A percentile compares a stretch with the other conserved stretches of the same genome.
These are phyloP conservation scores for Pythium grandisporangium DNA, from an alignment of 352 stramenopile species.

Conservation along the genomic window DNA sequence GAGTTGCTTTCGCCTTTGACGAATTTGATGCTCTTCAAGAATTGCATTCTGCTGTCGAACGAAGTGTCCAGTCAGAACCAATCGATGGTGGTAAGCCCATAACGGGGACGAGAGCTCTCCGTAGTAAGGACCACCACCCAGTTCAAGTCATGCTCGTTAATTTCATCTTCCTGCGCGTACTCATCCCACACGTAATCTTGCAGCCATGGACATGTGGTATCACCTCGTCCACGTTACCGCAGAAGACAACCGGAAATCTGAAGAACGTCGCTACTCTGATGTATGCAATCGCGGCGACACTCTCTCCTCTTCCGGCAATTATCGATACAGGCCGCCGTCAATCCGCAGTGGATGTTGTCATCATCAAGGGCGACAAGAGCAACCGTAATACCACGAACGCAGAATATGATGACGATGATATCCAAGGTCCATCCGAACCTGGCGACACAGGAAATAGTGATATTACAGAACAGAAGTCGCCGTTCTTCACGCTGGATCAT, in stretches of 20 bases:
- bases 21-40: slow-evolving; percentile 32
- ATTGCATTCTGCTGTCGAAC: no score
- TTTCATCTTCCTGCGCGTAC: slow-evolving; percentile 46
- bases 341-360: background rate
- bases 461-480: background rate
- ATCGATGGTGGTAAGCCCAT: no score
- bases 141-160: slow-evolving; percentile 55
- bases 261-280: slow-evolving; percentile 36
- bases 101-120: no score
- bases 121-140: slow-evolving; percentile 10
- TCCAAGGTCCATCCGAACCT: no score
- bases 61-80: no score
- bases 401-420: no score
- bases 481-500: background rate
- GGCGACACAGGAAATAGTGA: background rate
- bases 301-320: slow-evolving; percentile 32
- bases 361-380: no score
- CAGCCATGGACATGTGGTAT: slow-evolving; percentile 38
- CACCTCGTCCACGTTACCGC: slow-evolving; percentile 1
- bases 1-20: slow-evolving; percentile 38
- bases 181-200: slow-evolving; percentile 51
- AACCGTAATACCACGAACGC: no score
- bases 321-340: background rate
- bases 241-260: slow-evolving; percentile 19
- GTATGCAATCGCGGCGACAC: slow-evolving; percentile 29